Base-by-base conservation (phyloP, 1,284 basidiomycete species). In the Ceratobasidium sp. region DNA sequence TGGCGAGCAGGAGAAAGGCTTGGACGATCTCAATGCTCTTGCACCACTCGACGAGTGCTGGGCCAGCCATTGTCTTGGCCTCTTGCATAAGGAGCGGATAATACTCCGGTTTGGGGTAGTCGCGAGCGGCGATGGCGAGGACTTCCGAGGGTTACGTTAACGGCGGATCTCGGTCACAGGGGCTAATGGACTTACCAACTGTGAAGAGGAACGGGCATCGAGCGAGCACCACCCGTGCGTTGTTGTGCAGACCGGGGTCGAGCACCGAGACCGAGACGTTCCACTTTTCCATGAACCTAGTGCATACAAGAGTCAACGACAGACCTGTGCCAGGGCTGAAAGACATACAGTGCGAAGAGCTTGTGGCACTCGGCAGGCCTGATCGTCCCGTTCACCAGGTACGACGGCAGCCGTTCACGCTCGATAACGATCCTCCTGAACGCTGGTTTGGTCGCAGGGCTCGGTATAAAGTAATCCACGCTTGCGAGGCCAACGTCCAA, bases 11-110 rank as follows among this genome's bases (percentile, higher is more conserved):
- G 7, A 67, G 43, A 22, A 67, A 67, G 35, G 64, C 64, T 22
- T 67, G 64, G 12, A 67, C 64, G 20, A 42, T 67, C 50, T 67
- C 64, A 40, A 67, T 27, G 40, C 35, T 43, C 52, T 67, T 67
- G 40, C 50, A 67, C n/a, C 49, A 52, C 34, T 53, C 52, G 43
- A 55, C 32, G n/a, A 54, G 35, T 10, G 64, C 64, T 10, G 20
- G 29, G 38, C 64, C 64, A 1, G 35, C 49, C 34, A 67, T 34
- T 2, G 27, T 6, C 22, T 34, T 54, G 25, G 50, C 64, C 38
- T 67, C 64, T 55, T 67, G 35, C 64, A 67, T 54, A 15, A 67
- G 32, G 64, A 67, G 20, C 2, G 0, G 40, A 20, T 67, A 67
- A 17, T 22, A 25, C 22, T 54, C 25, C 0, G 50, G 38, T 40